Evolutionary conservation across 345 rosid species (phyloP), one percentile per base, ranked within the genome.

Genomic region (Lepidium sativum): DNA sequence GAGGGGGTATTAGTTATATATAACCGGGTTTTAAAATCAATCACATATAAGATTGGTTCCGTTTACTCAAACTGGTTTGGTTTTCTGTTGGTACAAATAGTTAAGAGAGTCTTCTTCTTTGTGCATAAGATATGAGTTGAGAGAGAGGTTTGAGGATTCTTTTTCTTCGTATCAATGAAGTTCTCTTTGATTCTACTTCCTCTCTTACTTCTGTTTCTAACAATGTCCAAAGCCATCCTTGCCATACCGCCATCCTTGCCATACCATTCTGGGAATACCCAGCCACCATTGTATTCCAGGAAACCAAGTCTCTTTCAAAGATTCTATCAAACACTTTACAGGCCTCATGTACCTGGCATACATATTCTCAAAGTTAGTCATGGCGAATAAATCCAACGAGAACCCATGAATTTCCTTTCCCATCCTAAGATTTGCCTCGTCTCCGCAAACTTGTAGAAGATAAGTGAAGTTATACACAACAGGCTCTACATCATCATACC

Each of bases 371-470:
- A 86, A 79, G 55, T 82, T 89, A 8, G 91, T 78, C 96, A 88
- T 84, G 2, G 88, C 91, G 52, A 82, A 86, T 44, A 86, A 54
- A 69, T 83, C 73, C 31, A 63, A 72, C 34, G 80, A 72, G 35
- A 86, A 80, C 70, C 98, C 98, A 65, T 91, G 96, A 80, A 91
- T 79, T 78, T 82, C 83, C 54, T 77, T 84, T 3, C 91, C 94
- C 54, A 75, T 70, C 79, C 78, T 67, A 42, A 86, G 65, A 44
- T 82, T 81, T 14, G 68, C 78, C 21, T 63, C 63, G 50, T 86
- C 92, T 9, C 94, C 94, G 4, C 86, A 84, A 35, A 79, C 76
- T 71, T 88, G 86, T 80, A 88, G 73, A 61, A 91, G 74, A 63
- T 84, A 84, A 21, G 96, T 86, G 40, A 83, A 88, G 67, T 82